phyloP scores from a whole-genome alignment of 2,329 filamentous ascomycete genomes.

The Colletotrichum filicis region DNA sequence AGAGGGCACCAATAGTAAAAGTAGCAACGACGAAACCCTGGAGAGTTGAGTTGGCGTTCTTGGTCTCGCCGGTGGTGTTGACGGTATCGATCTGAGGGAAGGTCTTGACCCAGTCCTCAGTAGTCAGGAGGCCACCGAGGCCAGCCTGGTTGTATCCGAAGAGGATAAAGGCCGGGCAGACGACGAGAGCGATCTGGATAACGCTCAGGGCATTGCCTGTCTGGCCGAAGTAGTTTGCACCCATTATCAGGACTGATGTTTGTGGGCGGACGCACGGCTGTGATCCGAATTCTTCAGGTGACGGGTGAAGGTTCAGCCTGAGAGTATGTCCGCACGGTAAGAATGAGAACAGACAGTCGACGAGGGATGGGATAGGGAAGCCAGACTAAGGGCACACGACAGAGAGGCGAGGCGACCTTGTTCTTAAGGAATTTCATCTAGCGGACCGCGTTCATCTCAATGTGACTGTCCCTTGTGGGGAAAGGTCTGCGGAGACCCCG shows the following conservation, averaged over 20 bases:
- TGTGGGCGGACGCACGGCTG: slow-evolving; percentile 1
- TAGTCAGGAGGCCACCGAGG: slow-evolving; percentile 48
- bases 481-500: slow-evolving; percentile 34
- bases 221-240: slow-evolving; percentile 43
- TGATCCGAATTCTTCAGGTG: slow-evolving; percentile 13
- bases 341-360: slow-evolving; percentile 7
- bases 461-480: slow-evolving; percentile 28
- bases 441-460: slow-evolving; percentile 14
- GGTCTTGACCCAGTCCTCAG: slow-evolving; percentile 46
- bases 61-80: slow-evolving; percentile 43
- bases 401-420: not conserved
- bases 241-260: slow-evolving; percentile 23
- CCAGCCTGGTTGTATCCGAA: slow-evolving; percentile 56
- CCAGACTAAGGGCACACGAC: not conserved
- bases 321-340: not conserved
- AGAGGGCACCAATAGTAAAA: slow-evolving; percentile 50
- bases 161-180: slow-evolving; percentile 54
- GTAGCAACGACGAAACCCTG: slow-evolving; percentile 50
- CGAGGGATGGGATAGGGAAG: slow-evolving; percentile 5
- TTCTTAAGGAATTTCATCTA: slow-evolving; percentile 19
- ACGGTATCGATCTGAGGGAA: slow-evolving; percentile 53
- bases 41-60: slow-evolving; percentile 46
- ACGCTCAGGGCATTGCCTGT: slow-evolving; percentile 48
- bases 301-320: slow-evolving; percentile 10
- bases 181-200: slow-evolving; percentile 54